These are phyloP conservation scores for Yamadazyma oceani DNA, from an alignment of 1,139 yeast genomes.

Conservation along the genomic window DNA sequence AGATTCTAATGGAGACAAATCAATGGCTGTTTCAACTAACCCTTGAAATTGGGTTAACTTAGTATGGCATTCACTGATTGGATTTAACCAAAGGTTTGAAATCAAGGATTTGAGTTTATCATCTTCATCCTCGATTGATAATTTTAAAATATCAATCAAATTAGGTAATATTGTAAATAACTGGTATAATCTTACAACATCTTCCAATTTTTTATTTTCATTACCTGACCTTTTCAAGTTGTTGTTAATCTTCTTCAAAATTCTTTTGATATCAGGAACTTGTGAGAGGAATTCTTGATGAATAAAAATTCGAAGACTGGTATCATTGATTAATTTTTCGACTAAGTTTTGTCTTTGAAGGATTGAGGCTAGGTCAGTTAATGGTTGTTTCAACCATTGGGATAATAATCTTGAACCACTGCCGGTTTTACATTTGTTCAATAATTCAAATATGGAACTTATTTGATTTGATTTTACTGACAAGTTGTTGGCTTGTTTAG, in stretches of 20 bases:
- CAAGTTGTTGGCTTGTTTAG: constrained; percentile 17
- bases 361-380: constrained; percentile 62
- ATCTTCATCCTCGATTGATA: constrained; percentile 35
- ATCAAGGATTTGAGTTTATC: constrained; percentile 36
- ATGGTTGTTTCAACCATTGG: constrained; percentile 96
- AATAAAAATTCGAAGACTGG: constrained; percentile 61
- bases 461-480: constrained; percentile 43
- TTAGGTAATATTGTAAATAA: constrained; percentile 71
- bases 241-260: constrained; percentile 60
- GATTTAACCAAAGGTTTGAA: constrained; percentile 54
- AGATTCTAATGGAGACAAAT: constrained; percentile 71
- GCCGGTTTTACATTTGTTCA: constrained; percentile 83
- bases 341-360: constrained; percentile 72
- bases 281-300: constrained; percentile 67
- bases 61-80: constrained; percentile 47
- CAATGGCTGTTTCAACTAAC: constrained; percentile 89
- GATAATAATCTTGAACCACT: constrained; percentile 84
- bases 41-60: constrained; percentile 73
- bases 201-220: constrained; percentile 64
- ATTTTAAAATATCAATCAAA: constrained; percentile 50
- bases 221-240: constrained; percentile 40
- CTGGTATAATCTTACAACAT: constrained; percentile 88
- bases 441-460: constrained; percentile 72
- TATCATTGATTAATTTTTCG: constrained; percentile 66
- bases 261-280: constrained; percentile 80